These are phyloP conservation scores for Chytriomyces sp. DNA, from an alignment of 192 early-diverging fungal genomes.

Conservation along the genomic window DNA sequence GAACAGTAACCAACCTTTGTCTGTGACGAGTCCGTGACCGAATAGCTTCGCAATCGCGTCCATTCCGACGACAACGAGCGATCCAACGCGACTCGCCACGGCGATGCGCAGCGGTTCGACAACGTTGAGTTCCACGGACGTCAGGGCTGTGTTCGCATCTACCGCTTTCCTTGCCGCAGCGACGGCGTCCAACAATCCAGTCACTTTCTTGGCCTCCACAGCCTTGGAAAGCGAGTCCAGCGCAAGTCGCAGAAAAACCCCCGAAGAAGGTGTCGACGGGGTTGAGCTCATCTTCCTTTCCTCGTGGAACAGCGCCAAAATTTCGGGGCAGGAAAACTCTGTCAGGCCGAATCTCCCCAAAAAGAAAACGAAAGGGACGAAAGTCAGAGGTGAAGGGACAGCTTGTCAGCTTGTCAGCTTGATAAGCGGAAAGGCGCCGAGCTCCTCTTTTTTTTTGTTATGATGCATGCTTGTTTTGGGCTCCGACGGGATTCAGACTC, in stretches of 20 bases:
- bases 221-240: constrained; percentile 43
- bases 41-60: constrained; percentile 77
- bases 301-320: background rate
- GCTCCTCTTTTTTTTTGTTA: background rate
- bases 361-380: too few species aligned
- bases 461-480: too few species aligned
- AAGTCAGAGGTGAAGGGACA: too few species aligned
- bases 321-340: background rate
- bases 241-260: constrained; percentile 52
- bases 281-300: background rate
- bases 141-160: background rate
- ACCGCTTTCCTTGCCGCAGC: constrained; percentile 32
- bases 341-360: too few species aligned
- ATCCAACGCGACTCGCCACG: constrained; percentile 55
- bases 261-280: background rate
- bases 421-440: background rate
- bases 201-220: constrained; percentile 45
- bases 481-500: constrained; percentile 2
- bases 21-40: too few species aligned
- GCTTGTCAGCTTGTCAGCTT: background rate
- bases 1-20: too few species aligned
- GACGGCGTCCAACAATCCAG: constrained; percentile 37
- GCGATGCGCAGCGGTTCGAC: constrained; percentile 68
- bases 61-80: constrained; percentile 65
- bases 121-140: constrained; percentile 38